These are phyloP conservation scores for Fusarium pilosicola DNA, from an alignment of 2,329 filamentous ascomycete species.

Conservation along the genomic window DNA sequence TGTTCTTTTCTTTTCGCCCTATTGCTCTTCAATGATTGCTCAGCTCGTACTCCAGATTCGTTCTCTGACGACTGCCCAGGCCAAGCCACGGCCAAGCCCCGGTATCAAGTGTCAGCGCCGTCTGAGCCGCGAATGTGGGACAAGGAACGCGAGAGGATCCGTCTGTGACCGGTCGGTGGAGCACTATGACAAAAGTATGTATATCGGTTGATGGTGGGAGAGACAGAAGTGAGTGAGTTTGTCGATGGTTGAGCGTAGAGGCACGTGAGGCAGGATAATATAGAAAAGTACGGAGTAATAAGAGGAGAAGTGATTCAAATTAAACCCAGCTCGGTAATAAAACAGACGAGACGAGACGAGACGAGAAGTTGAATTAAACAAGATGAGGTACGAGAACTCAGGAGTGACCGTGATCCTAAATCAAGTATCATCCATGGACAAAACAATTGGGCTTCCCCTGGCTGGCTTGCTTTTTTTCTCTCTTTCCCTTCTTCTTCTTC, in stretches of 20 bases:
- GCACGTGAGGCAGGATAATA: background rate
- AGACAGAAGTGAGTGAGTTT: background rate
- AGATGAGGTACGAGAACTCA: constrained; percentile 14
- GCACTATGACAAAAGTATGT: constrained; percentile 16
- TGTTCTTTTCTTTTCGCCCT: background rate
- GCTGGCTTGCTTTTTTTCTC: background rate
- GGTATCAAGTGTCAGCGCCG: constrained; percentile 29
- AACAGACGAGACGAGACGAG: constrained; percentile 16
- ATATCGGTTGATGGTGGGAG: background rate
- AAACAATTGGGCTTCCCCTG: constrained; percentile 13
- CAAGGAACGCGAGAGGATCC: constrained; percentile 7
- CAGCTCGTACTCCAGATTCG: background rate
- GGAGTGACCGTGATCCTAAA: constrained; percentile 32
- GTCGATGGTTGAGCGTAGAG: background rate
- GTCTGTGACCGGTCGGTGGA: constrained; percentile 13
- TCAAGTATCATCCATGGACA: constrained; percentile 16
- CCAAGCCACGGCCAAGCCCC: constrained; percentile 40
- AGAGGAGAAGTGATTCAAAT: background rate
- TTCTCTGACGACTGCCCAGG: constrained; percentile 4
- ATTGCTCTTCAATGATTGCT: constrained; percentile 6
- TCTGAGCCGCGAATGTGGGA: constrained; percentile 31
- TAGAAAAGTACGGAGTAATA: background rate
- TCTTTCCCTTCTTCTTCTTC: background rate
- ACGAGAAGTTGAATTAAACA: constrained; percentile 27
- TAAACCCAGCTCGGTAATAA: constrained; percentile 13